phyloP scores from a whole-genome alignment of 2,329 filamentous ascomycete genomes.

The Botryosphaeria dothidea region DNA sequence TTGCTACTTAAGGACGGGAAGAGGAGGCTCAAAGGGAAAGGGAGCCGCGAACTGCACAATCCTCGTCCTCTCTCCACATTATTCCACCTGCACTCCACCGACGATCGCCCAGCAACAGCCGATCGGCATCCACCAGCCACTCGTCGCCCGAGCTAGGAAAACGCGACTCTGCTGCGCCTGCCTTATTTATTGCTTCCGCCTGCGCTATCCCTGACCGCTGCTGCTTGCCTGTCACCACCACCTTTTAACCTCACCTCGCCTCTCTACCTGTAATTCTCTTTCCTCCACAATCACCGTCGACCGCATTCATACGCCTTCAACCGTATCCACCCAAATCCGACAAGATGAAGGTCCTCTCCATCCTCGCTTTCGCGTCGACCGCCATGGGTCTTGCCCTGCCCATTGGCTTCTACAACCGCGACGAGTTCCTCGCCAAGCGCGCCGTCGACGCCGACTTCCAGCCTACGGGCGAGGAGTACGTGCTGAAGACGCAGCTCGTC shows the following conservation, averaged over 20 bases:
- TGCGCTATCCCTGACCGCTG: constrained; percentile 1
- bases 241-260: background rate
- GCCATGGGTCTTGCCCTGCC: constrained; percentile 15
- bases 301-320: background rate
- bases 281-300: background rate
- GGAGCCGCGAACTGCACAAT: background rate
- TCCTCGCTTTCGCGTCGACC: background rate
- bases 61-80: constrained; percentile 4
- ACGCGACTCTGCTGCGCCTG: background rate
- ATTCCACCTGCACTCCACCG: constrained; percentile 14
- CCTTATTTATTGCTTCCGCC: constrained; percentile 3
- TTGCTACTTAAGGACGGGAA: background rate
- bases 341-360: constrained; percentile 14
- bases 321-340: background rate
- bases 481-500: constrained; percentile 12
- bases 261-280: background rate
- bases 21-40: background rate
- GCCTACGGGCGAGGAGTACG: constrained; percentile 14
- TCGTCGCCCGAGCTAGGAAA: constrained; percentile 1
- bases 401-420: constrained; percentile 11
- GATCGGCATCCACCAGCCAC: constrained; percentile 17
- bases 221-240: background rate
- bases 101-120: constrained; percentile 15
- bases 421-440: constrained; percentile 13
- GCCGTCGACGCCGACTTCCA: background rate